A percentile compares a stretch with the other conserved stretches of the same genome.
These are phyloP conservation scores for Neocucurbitaria cava DNA, from an alignment of 2,329 filamentous ascomycete genomes.

Conservation along the genomic window DNA sequence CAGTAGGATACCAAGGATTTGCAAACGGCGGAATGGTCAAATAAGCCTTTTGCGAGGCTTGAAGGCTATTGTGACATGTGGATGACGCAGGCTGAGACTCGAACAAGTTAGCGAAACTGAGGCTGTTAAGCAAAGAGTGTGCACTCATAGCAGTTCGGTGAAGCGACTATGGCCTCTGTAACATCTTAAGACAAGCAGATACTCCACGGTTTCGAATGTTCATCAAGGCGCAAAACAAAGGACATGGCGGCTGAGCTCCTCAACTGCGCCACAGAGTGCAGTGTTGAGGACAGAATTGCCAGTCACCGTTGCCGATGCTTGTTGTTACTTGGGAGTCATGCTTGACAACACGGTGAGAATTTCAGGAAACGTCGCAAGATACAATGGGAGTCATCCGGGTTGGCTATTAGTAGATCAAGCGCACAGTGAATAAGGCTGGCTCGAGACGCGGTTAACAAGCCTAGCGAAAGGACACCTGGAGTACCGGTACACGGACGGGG, in stretches of 20 bases:
- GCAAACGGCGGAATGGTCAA: background rate
- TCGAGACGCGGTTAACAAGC: background rate
- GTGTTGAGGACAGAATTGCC: background rate
- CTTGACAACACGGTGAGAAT: background rate
- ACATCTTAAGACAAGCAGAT: background rate
- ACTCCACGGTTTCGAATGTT: background rate
- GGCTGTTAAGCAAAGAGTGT: background rate
- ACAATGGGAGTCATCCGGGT: background rate
- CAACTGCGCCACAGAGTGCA: background rate
- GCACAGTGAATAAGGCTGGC: background rate
- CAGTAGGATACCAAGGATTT: conserved; percentile 2
- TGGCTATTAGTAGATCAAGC: background rate
- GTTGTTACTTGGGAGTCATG: conserved; percentile 1
- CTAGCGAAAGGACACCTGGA: conserved; percentile 24
- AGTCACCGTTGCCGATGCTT: background rate
- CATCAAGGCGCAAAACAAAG: background rate
- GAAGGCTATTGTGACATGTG: background rate
- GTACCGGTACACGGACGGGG: background rate
- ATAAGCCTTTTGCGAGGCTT: conserved; percentile 8
- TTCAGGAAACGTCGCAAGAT: conserved; percentile 20
- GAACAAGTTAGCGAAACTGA: background rate
- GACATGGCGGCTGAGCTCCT: background rate
- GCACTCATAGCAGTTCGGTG: background rate
- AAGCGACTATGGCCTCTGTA: background rate
- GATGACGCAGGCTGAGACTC: conserved; percentile 1